Evolutionary conservation across 495 filamentous ascomycete species (phyloP).

Genomic region (Aspergillus ellipticus): DNA sequence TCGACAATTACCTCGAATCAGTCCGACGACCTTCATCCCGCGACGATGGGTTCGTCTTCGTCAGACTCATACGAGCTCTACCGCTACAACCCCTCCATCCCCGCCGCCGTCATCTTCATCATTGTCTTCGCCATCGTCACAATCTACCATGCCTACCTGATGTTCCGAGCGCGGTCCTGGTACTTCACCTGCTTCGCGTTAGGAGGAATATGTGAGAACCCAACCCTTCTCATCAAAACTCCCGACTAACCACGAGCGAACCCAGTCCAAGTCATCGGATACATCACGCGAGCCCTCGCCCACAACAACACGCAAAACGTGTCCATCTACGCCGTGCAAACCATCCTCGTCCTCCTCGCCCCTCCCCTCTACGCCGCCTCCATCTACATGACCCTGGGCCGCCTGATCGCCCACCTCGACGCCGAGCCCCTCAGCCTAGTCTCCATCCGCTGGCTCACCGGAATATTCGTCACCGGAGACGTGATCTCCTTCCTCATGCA

Average conservation of each 20-base stretch:
- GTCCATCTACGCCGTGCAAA: conserved; percentile 32
- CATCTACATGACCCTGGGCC: conserved; percentile 56
- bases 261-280: conserved; percentile 41
- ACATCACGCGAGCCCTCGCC: conserved; percentile 38
- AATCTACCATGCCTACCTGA: not conserved
- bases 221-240: not conserved
- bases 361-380: conserved; percentile 49
- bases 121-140: conserved; percentile 44
- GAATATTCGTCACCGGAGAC: conserved; percentile 33
- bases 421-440: conserved; percentile 35
- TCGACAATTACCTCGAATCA: too few species aligned
- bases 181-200: conserved; percentile 54
- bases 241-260: not conserved
- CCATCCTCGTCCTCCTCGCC: conserved; percentile 38
- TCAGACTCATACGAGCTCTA: conserved; percentile 36
- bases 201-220: conserved; percentile 50
- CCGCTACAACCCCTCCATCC: conserved; percentile 54
- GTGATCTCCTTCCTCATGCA: conserved; percentile 29
- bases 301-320: conserved; percentile 19
- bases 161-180: not conserved
- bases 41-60: too few species aligned
- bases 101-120: conserved; percentile 45
- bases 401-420: conserved; percentile 43
- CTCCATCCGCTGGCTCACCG: conserved; percentile 20
- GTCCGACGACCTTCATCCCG: too few species aligned